phyloP scores from a whole-genome alignment of 2,329 filamentous ascomycete species.

The Aspergillus pseudoviridinutans region DNA sequence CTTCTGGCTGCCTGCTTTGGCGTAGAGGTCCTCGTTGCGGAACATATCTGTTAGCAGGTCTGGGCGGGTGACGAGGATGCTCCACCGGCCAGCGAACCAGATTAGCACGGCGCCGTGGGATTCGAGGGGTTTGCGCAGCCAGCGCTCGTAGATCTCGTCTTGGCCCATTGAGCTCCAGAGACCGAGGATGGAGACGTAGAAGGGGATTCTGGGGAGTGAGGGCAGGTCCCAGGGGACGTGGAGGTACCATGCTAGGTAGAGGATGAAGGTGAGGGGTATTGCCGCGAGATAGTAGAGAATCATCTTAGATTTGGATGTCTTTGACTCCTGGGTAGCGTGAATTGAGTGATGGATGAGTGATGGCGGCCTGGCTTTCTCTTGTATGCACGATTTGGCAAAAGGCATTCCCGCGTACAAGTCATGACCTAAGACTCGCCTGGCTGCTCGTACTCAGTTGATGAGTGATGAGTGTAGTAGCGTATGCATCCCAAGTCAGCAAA shows the following conservation, averaged over 20 bases:
- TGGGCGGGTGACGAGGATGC: slow-evolving; percentile 45
- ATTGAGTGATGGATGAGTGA: no score
- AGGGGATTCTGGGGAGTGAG: slow-evolving; percentile 20
- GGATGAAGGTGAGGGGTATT: slow-evolving; percentile 5
- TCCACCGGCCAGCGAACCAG: slow-evolving; percentile 50
- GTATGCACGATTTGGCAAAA: background rate
- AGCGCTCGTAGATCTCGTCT: slow-evolving; percentile 22
- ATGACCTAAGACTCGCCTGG: no score
- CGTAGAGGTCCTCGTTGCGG: slow-evolving; percentile 27
- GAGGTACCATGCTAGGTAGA: slow-evolving; percentile 20
- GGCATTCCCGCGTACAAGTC: no score
- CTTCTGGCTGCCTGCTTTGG: slow-evolving; percentile 41
- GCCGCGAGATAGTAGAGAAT: background rate
- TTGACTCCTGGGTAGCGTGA: background rate
- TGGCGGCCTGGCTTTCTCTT: background rate
- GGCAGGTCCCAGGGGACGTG: slow-evolving; percentile 18
- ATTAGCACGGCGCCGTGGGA: slow-evolving; percentile 44
- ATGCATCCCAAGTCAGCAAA: background rate
- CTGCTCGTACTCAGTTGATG: background rate
- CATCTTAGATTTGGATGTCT: background rate
- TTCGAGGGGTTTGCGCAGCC: slow-evolving; percentile 22
- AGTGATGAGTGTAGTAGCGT: background rate
- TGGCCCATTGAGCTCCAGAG: slow-evolving; percentile 25
- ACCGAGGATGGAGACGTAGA: slow-evolving; percentile 23
- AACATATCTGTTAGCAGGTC: slow-evolving; percentile 41